These are phyloP conservation scores for Irpex rosettiformis DNA, from an alignment of 1,284 basidiomycete species.

Conservation along the genomic window DNA sequence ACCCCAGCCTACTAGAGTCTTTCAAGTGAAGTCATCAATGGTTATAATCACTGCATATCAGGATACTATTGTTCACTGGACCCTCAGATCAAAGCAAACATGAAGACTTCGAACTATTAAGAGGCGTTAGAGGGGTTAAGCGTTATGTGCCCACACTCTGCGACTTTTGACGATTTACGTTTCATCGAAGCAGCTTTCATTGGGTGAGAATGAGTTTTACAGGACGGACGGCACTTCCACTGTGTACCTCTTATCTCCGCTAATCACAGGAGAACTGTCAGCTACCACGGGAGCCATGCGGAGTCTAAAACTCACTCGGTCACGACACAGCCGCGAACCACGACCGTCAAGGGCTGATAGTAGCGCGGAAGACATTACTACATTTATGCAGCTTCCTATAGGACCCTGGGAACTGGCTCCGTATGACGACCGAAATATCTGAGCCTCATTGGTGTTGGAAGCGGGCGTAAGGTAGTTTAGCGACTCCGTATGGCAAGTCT, in stretches of 20 bases:
- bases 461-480: not conserved
- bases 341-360: not conserved
- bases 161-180: not conserved
- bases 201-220: not conserved
- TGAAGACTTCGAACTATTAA: too few relatives aligned
- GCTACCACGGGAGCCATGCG: not conserved
- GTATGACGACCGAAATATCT: not conserved
- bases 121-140: too few relatives aligned
- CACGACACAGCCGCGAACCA: not conserved
- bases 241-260: conserved; percentile 1
- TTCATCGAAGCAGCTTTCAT: not conserved
- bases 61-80: too few relatives aligned
- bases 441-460: not conserved
- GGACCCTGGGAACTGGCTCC: not conserved
- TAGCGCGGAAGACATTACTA: not conserved
- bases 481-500: not conserved
- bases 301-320: not conserved
- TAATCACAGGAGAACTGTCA: not conserved
- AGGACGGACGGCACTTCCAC: not conserved
- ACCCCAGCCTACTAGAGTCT: too few relatives aligned
- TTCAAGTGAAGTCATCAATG: too few relatives aligned
- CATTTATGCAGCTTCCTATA: not conserved
- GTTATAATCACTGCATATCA: too few relatives aligned
- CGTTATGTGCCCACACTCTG: not conserved
- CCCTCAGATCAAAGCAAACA: too few relatives aligned